Base-by-base conservation (phyloP, 352 stramenopile genomes). In the Pilasporangium apinafurcum region DNA sequence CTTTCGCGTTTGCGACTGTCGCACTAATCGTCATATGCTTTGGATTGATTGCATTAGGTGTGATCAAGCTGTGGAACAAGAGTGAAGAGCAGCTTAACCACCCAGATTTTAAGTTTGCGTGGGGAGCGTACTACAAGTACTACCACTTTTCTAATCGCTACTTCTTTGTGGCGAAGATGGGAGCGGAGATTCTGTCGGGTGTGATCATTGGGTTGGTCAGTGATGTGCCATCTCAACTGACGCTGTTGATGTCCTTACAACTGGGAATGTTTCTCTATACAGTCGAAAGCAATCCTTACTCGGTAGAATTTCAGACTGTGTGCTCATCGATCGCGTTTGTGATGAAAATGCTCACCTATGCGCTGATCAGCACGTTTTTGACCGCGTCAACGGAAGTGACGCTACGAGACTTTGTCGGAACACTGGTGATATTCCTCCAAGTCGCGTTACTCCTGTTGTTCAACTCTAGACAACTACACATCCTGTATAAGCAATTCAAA, bases 281-380 rank as follows among this genome's bases (percentile, higher is more conserved):
- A 0, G 52, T 85, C 10, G 72, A 88, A 48, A 74, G 56, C 31
- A 47, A 50, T 7, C 76, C 76, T 32, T 88, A 86, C 53, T 72
- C 72, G 16, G 74, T 86, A 61, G 60, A 79, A 9, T 88, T 88
- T 59, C 76, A 88, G 56, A 84, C 62, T 6, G 58, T 77, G 17
- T 84, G 72, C 54, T 76, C 76, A 21, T 71, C 72, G 13, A 74
- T 65, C 5, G 76, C 76, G 13, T 88, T 86, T 46, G 44, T 88
- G n/a, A 83, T 88, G 68, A 88, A 88, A 53, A 88, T 88, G 68
- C 53, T 86, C 43, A 88, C 76, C 30, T 88, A 88, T 49, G 76
- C 72, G 30, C 68, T 88, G n/a, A 85, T 88, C 55, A 83, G 67
- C 26, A 78, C 65, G 27, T 88, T 88, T 38, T 52, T 88, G n/a